Evolutionary conservation across 768 basidiomycete genomes (phyloP), one percentile per base, ranked within the genome.

Genomic region (Leucogyrophana mollusca): DNA sequence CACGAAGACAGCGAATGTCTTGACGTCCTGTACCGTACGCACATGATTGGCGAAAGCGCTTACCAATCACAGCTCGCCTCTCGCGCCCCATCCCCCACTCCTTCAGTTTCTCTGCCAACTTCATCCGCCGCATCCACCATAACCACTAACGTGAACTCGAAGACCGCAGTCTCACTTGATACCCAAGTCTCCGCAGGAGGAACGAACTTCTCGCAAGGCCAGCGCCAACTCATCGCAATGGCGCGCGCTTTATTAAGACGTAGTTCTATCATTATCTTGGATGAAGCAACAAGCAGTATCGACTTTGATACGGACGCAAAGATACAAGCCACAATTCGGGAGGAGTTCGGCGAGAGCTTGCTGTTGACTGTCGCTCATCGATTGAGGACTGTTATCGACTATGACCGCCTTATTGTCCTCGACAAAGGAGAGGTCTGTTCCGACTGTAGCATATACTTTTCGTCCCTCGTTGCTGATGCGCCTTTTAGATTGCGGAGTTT

Each of bases 201-300:
- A 5, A 62, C 73, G 16, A 90, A 90, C 58, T 78, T 90, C 51
- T 86, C 84, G 1, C 82, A 86, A 34, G 89, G 89, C 18, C 87
- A 90, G 56, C 64, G 87, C 9, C 88, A 90, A 55, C 73, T 85
- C 38, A 73, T 85, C 38, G 82, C 82, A 8, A 71, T 85, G 58
- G 82, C 83, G 4, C 69, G 83, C 27, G 83, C 83, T 2, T 73
- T 84, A 50, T 66, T 84, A 9, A 70, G 79, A 24, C 72, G 75
- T 35, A 83, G 77, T 63, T 74, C 79, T 36, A 68, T 85, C 24
- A 73, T 85, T 38, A 78, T 85, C 34, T 64, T 85, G 32, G 82
- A 82, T 57, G 83, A 83, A 64, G 82, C 81, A 62, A 65, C 64
- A 53, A 70, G 66, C 36, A 60, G 62, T 58, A 71, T 69, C 46